Evolutionary conservation across 495 filamentous ascomycete species (phyloP).

Genomic region (Aspergillus saccharolyticus): DNA sequence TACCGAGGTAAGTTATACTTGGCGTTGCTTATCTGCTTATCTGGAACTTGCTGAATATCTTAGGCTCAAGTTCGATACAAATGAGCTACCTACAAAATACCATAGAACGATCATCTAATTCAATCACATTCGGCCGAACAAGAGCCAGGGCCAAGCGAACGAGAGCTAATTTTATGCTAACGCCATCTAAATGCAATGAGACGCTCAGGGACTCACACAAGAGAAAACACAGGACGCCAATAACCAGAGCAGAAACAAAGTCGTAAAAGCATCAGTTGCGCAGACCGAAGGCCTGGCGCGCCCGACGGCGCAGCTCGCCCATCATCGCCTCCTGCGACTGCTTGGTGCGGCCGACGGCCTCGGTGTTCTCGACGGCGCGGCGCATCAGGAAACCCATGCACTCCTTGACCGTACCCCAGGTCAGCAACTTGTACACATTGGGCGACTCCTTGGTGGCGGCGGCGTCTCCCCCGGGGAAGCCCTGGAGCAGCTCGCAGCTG

Average conservation of each 20-base stretch:
- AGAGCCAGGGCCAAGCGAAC: too few species aligned
- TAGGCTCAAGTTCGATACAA: too few species aligned
- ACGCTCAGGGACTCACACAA: conserved; percentile 11
- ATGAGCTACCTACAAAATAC: too few species aligned
- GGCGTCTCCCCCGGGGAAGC: conserved; percentile 32
- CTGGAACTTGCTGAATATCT: too few species aligned
- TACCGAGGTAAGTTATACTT: too few species aligned
- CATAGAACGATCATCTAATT: too few species aligned
- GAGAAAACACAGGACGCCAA: conserved; percentile 11
- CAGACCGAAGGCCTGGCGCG: conserved; percentile 39
- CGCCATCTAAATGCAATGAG: conserved; percentile 27
- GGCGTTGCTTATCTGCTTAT: too few species aligned
- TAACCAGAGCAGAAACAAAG: neutral
- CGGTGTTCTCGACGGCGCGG: conserved; percentile 85
- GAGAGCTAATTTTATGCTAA: conserved; percentile 18
- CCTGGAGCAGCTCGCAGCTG: conserved; percentile 70
- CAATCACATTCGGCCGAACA: too few species aligned
- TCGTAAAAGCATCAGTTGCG: conserved; percentile 15
- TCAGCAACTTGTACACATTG: conserved; percentile 79
- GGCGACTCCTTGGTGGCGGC: conserved; percentile 38
- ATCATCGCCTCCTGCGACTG: conserved; percentile 72
- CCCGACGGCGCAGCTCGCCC: conserved; percentile 61
- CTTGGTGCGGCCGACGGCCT: conserved; percentile 73
- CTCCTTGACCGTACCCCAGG: conserved; percentile 87
- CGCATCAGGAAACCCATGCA: conserved; percentile 90